A percentile compares a stretch with the other conserved stretches of the same genome.
phyloP scores from a whole-genome alignment of 768 basidiomycete genomes.

The Lactarius evosmus region DNA sequence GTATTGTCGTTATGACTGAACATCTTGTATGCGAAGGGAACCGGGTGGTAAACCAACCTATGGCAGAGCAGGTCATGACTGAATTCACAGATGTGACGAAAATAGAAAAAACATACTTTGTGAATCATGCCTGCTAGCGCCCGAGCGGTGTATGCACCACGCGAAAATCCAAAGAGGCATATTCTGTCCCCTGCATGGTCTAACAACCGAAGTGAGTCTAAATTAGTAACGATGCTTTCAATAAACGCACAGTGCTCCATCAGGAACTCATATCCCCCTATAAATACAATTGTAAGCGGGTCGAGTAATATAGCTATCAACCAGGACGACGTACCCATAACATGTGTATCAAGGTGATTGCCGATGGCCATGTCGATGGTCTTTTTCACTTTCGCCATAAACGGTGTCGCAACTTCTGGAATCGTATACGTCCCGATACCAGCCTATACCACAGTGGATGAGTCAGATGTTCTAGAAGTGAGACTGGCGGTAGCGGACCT shows the following conservation, averaged over 20 bases:
- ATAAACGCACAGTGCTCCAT: slow-evolving; percentile 65
- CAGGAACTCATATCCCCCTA: slow-evolving; percentile 73
- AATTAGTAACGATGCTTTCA: not conserved
- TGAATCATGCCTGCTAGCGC: slow-evolving; percentile 75
- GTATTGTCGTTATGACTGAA: slow-evolving; percentile 53
- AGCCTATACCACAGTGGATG: slow-evolving; percentile 40
- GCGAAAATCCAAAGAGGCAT: slow-evolving; percentile 76
- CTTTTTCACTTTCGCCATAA: slow-evolving; percentile 52
- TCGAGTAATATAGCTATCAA: not conserved
- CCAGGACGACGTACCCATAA: slow-evolving; percentile 50
- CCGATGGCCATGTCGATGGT: slow-evolving; percentile 60
- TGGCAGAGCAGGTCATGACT: not conserved
- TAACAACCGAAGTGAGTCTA: slow-evolving; percentile 30
- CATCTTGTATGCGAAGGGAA: slow-evolving; percentile 78
- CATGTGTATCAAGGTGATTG: slow-evolving; percentile 60
- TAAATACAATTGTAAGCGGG: not conserved
- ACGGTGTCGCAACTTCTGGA: slow-evolving; percentile 58
- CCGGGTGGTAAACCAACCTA: slow-evolving; percentile 74
- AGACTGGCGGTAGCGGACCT: slow-evolving; percentile 39
- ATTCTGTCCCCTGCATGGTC: slow-evolving; percentile 72
- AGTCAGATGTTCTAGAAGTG: not conserved
- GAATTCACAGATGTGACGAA: not conserved
- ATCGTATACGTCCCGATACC: slow-evolving; percentile 72
- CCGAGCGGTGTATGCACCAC: slow-evolving; percentile 69
- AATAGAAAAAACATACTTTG: slow-evolving; percentile 40